Evolutionary conservation across 1,284 basidiomycete genomes (phyloP).

Genomic region (Phellopilus nigrolimitatus): DNA sequence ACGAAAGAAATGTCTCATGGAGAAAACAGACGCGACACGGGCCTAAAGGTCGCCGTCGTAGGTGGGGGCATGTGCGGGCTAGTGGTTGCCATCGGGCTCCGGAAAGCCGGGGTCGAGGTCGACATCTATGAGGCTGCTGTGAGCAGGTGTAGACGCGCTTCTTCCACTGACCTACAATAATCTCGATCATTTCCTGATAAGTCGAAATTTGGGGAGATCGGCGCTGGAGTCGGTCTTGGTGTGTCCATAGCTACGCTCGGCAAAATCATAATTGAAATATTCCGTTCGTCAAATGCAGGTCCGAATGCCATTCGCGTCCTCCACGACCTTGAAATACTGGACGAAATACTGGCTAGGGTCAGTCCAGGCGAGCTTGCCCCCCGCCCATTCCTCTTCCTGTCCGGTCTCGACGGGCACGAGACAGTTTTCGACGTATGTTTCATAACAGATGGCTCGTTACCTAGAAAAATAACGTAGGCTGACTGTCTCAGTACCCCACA

Average conservation of each 20-base stretch:
- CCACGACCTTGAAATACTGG: conserved; percentile 39
- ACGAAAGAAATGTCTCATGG: background rate
- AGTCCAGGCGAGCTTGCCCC: conserved; percentile 31
- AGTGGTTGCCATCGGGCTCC: conserved; percentile 41
- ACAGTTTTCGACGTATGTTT: conserved; percentile 41
- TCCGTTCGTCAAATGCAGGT: conserved; percentile 35
- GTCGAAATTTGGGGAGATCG: conserved; percentile 46
- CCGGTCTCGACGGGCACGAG: conserved; percentile 39
- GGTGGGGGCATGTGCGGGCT: conserved; percentile 52
- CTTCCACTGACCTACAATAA: conserved; percentile 7
- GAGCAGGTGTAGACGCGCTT: conserved; percentile 7
- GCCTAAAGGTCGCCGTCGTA: conserved; percentile 45
- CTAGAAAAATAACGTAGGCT: background rate
- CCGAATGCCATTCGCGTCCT: conserved; percentile 46
- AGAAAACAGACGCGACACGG: conserved; percentile 26
- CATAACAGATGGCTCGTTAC: conserved; percentile 3
- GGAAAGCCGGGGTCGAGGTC: conserved; percentile 39
- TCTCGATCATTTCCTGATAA: conserved; percentile 21
- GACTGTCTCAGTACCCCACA: conserved; percentile 33
- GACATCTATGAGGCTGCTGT: conserved; percentile 50
- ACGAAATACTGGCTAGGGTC: conserved; percentile 35
- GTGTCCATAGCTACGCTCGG: background rate
- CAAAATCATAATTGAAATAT: background rate
- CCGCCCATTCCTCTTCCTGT: conserved; percentile 38
- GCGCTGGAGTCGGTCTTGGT: conserved; percentile 52